phyloP scores from a whole-genome alignment of 345 rosid species.

The Populus euphratica region DNA sequence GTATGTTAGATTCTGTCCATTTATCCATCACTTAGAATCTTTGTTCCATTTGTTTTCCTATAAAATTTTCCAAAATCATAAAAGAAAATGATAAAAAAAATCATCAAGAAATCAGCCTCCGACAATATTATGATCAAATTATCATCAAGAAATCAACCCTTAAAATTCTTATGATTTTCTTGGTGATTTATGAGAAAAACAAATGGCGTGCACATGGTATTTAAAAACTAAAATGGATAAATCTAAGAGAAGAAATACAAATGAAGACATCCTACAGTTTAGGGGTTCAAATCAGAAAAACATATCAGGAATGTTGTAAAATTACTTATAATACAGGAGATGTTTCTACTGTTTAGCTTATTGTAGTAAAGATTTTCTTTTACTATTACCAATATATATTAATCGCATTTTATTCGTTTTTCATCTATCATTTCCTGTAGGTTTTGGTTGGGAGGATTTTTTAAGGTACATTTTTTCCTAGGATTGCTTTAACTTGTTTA shows the following conservation, averaged over 20 bases:
- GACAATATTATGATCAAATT: neutral
- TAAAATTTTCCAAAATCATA: neutral
- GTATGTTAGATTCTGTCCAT: neutral
- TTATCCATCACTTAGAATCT: neutral
- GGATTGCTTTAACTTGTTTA: slow-evolving; percentile 7
- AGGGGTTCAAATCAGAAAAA: neutral
- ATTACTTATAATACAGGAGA: neutral
- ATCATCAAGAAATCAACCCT: neutral
- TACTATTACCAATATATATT: neutral
- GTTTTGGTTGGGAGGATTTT: slow-evolving; percentile 87
- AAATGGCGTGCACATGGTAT: neutral
- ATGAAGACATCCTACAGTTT: neutral
- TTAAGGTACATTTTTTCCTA: slow-evolving; percentile 57
- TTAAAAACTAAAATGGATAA: neutral
- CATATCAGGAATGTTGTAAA: neutral
- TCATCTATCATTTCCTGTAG: slow-evolving; percentile 34
- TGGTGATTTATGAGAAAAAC: neutral
- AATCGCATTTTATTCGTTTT: slow-evolving; percentile 1
- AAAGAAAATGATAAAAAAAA: neutral
- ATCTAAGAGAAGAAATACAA: neutral
- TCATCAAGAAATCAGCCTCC: neutral
- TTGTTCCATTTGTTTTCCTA: neutral
- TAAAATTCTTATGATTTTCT: neutral
- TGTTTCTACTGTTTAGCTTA: neutral
- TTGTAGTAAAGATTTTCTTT: neutral